A percentile compares a stretch with the other conserved stretches of the same genome.
phyloP scores from a whole-genome alignment of 2,329 filamentous ascomycete species.

The Fusarium hostae region DNA sequence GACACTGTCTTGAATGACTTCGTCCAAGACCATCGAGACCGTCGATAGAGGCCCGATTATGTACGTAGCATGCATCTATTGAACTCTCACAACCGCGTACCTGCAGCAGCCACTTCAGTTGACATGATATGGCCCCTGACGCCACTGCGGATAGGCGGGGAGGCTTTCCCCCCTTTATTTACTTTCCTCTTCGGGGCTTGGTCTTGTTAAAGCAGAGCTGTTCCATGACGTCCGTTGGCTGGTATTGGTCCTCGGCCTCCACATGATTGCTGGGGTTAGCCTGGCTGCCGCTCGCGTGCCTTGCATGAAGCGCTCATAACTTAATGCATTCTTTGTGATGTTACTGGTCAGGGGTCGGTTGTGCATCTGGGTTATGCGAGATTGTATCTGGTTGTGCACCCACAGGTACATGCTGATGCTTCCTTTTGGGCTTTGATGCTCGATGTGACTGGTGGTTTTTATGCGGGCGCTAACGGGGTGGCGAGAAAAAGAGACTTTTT shows the following conservation, averaged over 20 bases:
- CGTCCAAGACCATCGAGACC: neutral
- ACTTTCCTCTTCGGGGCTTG: conserved; percentile 33
- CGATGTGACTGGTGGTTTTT: conserved; percentile 24
- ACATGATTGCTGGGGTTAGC: conserved; percentile 21
- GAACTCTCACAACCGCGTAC: conserved; percentile 26
- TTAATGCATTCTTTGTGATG: conserved; percentile 11
- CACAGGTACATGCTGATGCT: neutral
- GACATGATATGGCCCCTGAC: conserved; percentile 28
- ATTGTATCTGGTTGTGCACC: conserved; percentile 27
- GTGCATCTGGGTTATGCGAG: conserved; percentile 32
- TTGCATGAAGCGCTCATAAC: conserved; percentile 40
- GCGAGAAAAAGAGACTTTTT: conserved; percentile 29
- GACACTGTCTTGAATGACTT: conserved; percentile 19
- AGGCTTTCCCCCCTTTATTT: conserved; percentile 35
- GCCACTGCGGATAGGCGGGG: conserved; percentile 36
- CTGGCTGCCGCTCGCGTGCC: conserved; percentile 23
- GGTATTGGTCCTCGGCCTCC: conserved; percentile 11
- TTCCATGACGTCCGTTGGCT: conserved; percentile 30
- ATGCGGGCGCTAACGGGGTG: conserved; percentile 36
- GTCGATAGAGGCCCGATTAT: neutral
- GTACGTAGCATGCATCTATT: neutral
- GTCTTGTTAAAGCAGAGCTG: conserved; percentile 14
- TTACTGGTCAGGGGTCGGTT: conserved; percentile 27
- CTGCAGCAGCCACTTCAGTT: conserved; percentile 37
- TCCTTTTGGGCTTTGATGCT: conserved; percentile 4